Conservation (phyloP, 164 flowering plant genomes). For the Chimonanthus salicifolius region DNA sequence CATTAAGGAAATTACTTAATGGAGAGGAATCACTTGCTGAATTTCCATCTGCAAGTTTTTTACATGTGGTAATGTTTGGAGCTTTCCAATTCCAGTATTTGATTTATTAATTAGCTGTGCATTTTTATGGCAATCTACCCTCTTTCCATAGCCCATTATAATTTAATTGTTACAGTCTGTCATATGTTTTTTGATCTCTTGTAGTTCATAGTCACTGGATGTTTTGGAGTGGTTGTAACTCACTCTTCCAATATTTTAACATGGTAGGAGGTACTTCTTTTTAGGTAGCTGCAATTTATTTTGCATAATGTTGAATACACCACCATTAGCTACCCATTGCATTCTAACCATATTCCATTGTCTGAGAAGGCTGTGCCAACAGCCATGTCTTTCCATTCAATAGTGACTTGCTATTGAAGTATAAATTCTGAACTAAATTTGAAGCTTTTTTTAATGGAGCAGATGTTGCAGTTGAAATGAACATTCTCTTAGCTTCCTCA, state of each 20-base stretch:
- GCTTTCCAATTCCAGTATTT: not conserved
- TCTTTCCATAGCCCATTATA: not conserved
- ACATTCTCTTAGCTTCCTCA: not conserved
- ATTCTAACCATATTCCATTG: no score
- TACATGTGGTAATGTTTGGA: conserved; percentile 58
- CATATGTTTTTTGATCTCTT: no score
- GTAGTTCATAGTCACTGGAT: not conserved
- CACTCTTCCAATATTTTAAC: no score
- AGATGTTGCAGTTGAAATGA: not conserved
- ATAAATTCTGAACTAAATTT: not conserved
- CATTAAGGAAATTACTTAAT: conserved; percentile 35
- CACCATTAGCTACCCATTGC: not conserved
- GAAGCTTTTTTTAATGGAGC: not conserved
- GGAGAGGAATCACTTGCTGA: conserved; percentile 90
- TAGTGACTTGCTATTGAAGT: not conserved
- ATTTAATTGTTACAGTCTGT: not conserved
- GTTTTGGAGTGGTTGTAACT: no score
- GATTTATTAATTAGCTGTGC: not conserved
- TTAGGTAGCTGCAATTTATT: not conserved
- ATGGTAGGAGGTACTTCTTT: not conserved
- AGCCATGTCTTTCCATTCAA: not conserved
- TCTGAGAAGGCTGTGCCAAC: not conserved
- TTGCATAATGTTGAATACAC: not conserved
- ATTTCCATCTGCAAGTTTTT: conserved; percentile 80
- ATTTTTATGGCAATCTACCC: not conserved